phyloP scores from a whole-genome alignment of 2,329 filamentous ascomycete species.

The Botryotinia narcissicola region DNA sequence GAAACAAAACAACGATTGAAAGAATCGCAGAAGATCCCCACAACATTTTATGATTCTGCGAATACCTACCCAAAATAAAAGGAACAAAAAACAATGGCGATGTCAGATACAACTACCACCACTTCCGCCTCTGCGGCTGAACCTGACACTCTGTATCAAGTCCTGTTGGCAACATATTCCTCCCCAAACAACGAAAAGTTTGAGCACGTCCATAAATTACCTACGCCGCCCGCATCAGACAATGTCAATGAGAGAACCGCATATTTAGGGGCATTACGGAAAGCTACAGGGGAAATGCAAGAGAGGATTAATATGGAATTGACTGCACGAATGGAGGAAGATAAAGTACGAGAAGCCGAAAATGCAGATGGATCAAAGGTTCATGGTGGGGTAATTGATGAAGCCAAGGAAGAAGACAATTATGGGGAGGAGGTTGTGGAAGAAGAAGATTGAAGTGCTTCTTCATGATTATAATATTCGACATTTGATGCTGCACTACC shows the following conservation, averaged over 20 bases:
- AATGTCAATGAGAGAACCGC: conserved; percentile 51
- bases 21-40: background rate
- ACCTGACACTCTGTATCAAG: conserved; percentile 2
- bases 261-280: conserved; percentile 59
- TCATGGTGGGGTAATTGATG: conserved; percentile 45
- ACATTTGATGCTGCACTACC: conserved; percentile 21
- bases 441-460: conserved; percentile 52
- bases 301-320: conserved; percentile 67
- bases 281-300: conserved; percentile 59
- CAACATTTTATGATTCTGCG: background rate
- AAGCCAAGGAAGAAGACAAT: conserved; percentile 67
- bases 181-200: conserved; percentile 52
- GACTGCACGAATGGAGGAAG: conserved; percentile 71
- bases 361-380: conserved; percentile 35
- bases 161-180: conserved; percentile 49
- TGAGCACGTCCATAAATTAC: conserved; percentile 42
- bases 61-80: background rate
- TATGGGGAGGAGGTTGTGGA: conserved; percentile 80
- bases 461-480: conserved; percentile 16
- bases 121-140: background rate
- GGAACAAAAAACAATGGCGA: background rate
- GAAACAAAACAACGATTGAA: background rate
- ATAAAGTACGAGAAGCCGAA: conserved; percentile 53
- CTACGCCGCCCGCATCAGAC: conserved; percentile 40
- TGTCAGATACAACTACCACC: conserved; percentile 15